phyloP scores from a whole-genome alignment of 176 grass and related monocot species.

The Juncus inflexus region DNA sequence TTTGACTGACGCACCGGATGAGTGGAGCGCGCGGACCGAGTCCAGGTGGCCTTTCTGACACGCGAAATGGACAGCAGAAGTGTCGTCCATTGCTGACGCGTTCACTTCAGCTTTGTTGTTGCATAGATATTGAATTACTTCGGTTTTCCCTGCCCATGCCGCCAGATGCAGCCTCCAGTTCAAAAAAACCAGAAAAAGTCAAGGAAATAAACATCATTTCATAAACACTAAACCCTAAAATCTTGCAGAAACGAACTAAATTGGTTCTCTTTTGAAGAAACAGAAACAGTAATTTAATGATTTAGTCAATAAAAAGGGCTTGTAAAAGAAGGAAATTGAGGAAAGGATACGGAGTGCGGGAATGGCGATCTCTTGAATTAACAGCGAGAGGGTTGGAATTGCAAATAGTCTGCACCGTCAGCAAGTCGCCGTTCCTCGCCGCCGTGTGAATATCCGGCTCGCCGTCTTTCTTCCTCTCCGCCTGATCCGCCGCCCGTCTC shows the following conservation, averaged over 20 bases:
- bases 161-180: conserved; percentile 81
- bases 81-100: conserved; percentile 91
- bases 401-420: conserved; percentile 31
- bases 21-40: conserved; percentile 48
- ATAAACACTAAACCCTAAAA: not conserved
- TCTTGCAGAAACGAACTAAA: not conserved
- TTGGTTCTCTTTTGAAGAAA: too few species aligned
- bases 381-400: conserved; percentile 45
- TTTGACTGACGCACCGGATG: conserved; percentile 65
- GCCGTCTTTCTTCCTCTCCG: not conserved
- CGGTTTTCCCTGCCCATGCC: conserved; percentile 89
- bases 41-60: conserved; percentile 93
- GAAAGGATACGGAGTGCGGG: conserved; percentile 42
- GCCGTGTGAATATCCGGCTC: conserved; percentile 37
- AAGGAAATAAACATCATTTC: conserved; percentile 24
- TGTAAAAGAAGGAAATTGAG: not conserved
- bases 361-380: conserved; percentile 51
- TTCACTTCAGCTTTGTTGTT: conserved; percentile 79
- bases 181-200: conserved; percentile 34
- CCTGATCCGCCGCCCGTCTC: conserved; percentile 7
- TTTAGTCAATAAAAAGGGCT: not conserved
- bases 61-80: conserved; percentile 77
- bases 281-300: not conserved
- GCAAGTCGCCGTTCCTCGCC: conserved; percentile 37
- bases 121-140: conserved; percentile 86